Conservation (phyloP, 257 asterid genomes). For the Echium plantagineum region DNA sequence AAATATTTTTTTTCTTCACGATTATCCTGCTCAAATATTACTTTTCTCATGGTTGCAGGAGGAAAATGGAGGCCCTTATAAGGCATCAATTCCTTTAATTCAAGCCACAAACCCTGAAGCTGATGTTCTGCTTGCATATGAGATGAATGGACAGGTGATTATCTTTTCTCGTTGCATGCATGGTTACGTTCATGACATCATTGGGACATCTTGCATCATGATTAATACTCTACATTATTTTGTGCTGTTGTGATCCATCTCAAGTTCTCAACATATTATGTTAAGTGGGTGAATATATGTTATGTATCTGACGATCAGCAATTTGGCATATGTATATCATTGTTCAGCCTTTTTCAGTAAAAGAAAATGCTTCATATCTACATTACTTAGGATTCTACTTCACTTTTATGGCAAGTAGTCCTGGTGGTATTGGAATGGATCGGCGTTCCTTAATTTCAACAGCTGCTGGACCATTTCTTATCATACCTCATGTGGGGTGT, state of each 20-base stretch:
- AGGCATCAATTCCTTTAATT: conserved; percentile 79
- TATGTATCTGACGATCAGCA: too few relatives aligned
- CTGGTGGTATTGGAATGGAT: too few relatives aligned
- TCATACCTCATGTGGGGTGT: too few relatives aligned
- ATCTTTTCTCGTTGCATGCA: background rate
- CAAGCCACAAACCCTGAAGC: conserved; percentile 92
- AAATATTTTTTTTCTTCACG: background rate
- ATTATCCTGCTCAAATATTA: conserved; percentile 7
- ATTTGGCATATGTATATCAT: too few relatives aligned
- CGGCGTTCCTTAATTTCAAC: too few relatives aligned
- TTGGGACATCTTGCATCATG: background rate
- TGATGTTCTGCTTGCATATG: conserved; percentile 91
- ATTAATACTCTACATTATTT: background rate
- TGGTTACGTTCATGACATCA: background rate
- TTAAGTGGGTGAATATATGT: too few relatives aligned
- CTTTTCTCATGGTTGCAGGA: conserved; percentile 39
- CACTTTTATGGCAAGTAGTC: too few relatives aligned
- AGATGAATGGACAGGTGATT: conserved; percentile 94
- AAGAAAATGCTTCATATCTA: too few relatives aligned
- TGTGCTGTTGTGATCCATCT: background rate
- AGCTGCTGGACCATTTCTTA: too few relatives aligned
- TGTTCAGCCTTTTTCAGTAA: too few relatives aligned
- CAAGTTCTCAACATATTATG: too few relatives aligned
- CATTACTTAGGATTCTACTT: too few relatives aligned
- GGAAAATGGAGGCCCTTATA: conserved; percentile 96